phyloP scores from a whole-genome alignment of 2,329 filamentous ascomycete species.

The Paecilomyces sp. region DNA sequence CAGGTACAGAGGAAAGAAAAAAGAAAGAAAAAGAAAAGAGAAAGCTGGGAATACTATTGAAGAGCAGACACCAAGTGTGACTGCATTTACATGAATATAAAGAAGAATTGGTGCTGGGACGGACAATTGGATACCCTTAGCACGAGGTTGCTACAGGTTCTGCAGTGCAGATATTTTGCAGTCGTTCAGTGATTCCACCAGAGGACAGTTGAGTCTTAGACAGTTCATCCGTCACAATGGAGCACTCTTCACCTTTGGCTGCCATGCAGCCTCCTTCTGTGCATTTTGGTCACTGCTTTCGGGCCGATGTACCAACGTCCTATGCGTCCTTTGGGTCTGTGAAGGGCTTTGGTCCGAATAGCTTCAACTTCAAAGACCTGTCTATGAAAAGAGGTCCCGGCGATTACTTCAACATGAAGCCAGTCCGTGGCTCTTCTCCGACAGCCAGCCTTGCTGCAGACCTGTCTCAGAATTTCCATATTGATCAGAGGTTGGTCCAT shows the following conservation, averaged over 20 bases:
- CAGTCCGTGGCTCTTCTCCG: conserved; percentile 77
- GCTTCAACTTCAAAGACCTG: conserved; percentile 69
- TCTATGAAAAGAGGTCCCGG: conserved; percentile 60
- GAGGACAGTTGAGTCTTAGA: conserved; percentile 8
- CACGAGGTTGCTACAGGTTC: not conserved
- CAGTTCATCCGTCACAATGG: conserved; percentile 53
- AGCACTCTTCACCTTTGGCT: conserved; percentile 87
- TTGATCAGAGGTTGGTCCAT: conserved; percentile 76
- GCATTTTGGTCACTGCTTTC: conserved; percentile 57
- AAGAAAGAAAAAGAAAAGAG: not conserved
- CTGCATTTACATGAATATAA: not conserved
- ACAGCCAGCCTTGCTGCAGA: conserved; percentile 87
- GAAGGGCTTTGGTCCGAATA: conserved; percentile 53
- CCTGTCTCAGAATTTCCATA: conserved; percentile 92
- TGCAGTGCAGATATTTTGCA: conserved; percentile 1
- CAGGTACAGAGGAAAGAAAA: not conserved
- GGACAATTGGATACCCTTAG: not conserved
- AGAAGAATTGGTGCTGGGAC: not conserved
- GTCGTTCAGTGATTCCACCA: not conserved
- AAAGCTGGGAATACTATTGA: not conserved
- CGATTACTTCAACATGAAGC: conserved; percentile 79
- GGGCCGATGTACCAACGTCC: conserved; percentile 47
- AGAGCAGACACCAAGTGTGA: not conserved
- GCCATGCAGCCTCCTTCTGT: conserved; percentile 73
- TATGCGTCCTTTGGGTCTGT: conserved; percentile 46